These are phyloP conservation scores for Knoxdaviesia capensis DNA, from an alignment of 2,329 filamentous ascomycete genomes.

Conservation along the genomic window DNA sequence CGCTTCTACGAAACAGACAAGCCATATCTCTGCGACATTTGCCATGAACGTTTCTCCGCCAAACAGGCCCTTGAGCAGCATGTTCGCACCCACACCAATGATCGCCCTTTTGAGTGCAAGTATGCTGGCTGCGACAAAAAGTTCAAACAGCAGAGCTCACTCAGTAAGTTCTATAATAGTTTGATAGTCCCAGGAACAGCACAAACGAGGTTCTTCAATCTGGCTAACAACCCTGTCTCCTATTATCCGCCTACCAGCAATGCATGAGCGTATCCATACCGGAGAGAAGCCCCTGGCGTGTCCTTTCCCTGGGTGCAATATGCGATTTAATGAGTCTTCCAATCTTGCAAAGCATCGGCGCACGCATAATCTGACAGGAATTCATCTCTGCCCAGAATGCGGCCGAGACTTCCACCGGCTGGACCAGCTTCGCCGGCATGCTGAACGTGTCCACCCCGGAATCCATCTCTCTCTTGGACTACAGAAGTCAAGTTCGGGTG, in stretches of 20 bases:
- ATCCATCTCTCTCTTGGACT: too few relatives aligned
- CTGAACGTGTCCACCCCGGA: constrained; percentile 2
- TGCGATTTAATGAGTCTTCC: constrained; percentile 42
- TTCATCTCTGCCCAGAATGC: constrained; percentile 31
- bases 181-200: not conserved
- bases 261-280: constrained; percentile 46
- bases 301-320: constrained; percentile 27
- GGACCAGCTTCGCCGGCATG: constrained; percentile 39
- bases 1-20: constrained; percentile 24
- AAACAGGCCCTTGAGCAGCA: constrained; percentile 50
- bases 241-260: constrained; percentile 21
- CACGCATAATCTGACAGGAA: constrained; percentile 33
- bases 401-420: constrained; percentile 35
- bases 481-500: too few relatives aligned
- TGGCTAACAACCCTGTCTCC: constrained; percentile 1
- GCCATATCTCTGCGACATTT: constrained; percentile 34
- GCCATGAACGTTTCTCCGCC: constrained; percentile 39
- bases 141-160: constrained; percentile 47
- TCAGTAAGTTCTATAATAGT: constrained; percentile 25
- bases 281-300: constrained; percentile 42
- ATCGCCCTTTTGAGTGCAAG: constrained; percentile 40
- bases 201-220: not conserved
- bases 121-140: constrained; percentile 28
- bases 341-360: constrained; percentile 46
- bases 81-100: constrained; percentile 43